A percentile compares a stretch with the other conserved stretches of the same genome.
Evolutionary conservation across 2,329 filamentous ascomycete genomes (phyloP).

Genomic region (Neofusicoccum cordaticola): DNA sequence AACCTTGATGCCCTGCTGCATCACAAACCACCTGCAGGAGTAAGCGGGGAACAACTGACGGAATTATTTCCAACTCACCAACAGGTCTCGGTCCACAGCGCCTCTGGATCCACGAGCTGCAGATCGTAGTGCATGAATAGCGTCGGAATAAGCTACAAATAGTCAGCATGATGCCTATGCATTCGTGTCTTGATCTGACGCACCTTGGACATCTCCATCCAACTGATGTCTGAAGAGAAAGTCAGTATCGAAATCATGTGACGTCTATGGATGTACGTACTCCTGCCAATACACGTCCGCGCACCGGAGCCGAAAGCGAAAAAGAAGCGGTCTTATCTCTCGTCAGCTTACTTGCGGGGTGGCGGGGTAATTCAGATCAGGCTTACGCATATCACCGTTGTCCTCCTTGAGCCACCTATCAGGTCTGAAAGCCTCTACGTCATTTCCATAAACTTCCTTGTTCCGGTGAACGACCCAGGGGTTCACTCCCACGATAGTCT

Average conservation of each 20-base stretch:
- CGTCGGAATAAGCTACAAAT: conserved; percentile 32
- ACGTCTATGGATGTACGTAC: neutral
- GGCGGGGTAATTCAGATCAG: too few relatives aligned
- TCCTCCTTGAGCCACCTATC: conserved; percentile 46
- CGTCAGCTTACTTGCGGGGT: conserved; percentile 16
- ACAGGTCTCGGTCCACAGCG: conserved; percentile 29
- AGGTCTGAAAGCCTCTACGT: conserved; percentile 43
- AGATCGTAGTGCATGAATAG: conserved; percentile 35
- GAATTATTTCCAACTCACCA: conserved; percentile 19
- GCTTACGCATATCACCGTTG: conserved; percentile 28
- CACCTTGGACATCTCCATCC: conserved; percentile 34
- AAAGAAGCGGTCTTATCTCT: conserved; percentile 27
- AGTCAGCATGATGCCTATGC: neutral
- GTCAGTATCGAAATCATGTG: neutral
- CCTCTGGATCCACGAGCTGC: conserved; percentile 30
- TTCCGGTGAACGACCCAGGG: conserved; percentile 45
- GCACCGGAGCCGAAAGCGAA: conserved; percentile 35
- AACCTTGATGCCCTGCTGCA: conserved; percentile 30
- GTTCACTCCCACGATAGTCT: conserved; percentile 40
- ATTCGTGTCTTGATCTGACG: neutral
- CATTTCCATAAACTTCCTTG: conserved; percentile 37
- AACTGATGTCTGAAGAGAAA: conserved; percentile 27
- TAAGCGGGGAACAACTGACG: neutral
- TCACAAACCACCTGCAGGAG: conserved; percentile 27
- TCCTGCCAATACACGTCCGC: conserved; percentile 29